Base-by-base conservation (phyloP, 805 yeast species). In the Lipomyces yamadae region DNA sequence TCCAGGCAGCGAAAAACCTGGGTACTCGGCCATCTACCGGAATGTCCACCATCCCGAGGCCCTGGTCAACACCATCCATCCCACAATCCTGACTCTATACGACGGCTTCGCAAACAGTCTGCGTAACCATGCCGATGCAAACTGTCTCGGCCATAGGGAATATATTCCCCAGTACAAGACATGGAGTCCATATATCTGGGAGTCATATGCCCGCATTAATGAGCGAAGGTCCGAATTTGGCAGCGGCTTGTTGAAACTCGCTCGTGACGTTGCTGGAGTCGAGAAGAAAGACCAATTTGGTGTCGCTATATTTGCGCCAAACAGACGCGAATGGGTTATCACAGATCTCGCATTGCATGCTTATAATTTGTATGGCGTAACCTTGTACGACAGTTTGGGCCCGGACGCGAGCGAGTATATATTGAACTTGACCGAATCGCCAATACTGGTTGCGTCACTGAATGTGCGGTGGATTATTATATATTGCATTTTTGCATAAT, bases 301-400 rank as follows among this genome's bases (percentile, higher is more conserved):
- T 39, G 83, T 88, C 56, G 80, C 89, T 0, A 71, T 88, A 18
- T 84, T 84, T 75, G 82, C 89, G 18, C 80, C 82, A 13, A 88
- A 89, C 75, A 80, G 86, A 60, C 79, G 83, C 8, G 91, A 89
- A 76, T 90, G 95, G 95, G 81, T 82, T 37, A 75, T 89, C 32
- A 77, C 89, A 34, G 95, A 90, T 77, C 76, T 89, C 70, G 92
- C 92, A 0, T 85, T 89, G 72, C 82, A 81, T 56, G 81, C 86
- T 5, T 88, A 85, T 78, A 82, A 82, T 75, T 82, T 80, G 52
- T 76, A 84, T 34, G 80, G 81, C 65, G 85, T 87, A 18, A 82
- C 87, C 4, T 75, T 85, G 32, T 85, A 85, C 73, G 88, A 86
- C 58, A 61, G 88, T 5, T 74, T 85, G 64, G 89, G 88, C 1